Conservation (phyloP, 495 filamentous ascomycete genomes). For the Chaetomium cochliodes region DNA sequence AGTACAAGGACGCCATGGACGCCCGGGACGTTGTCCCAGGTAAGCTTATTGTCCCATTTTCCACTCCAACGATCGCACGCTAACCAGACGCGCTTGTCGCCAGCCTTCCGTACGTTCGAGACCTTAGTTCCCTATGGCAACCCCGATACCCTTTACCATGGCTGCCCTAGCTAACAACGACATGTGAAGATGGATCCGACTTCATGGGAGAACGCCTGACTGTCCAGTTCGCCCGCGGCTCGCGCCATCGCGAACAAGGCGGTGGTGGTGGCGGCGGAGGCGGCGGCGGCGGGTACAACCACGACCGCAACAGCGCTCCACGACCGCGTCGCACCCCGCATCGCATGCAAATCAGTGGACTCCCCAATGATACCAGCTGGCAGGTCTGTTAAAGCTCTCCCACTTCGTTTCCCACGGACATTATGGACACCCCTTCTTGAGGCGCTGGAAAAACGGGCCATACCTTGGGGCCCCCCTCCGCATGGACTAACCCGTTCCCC, state of each 20-base stretch:
- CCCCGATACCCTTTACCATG: constrained; percentile 27
- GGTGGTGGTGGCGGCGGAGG: not conserved
- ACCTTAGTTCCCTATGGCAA: constrained; percentile 30
- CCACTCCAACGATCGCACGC: constrained; percentile 11
- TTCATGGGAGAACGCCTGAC: constrained; percentile 97
- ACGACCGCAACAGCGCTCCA: constrained; percentile 73
- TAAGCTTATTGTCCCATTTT: constrained; percentile 47
- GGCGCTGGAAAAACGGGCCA: constrained; percentile 28
- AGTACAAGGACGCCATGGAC: constrained; percentile 97
- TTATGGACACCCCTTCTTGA: constrained; percentile 34
- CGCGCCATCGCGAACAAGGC: constrained; percentile 73
- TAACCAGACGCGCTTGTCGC: constrained; percentile 30
- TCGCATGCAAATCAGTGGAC: constrained; percentile 96
- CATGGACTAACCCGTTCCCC: constrained; percentile 16
- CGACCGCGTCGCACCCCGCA: constrained; percentile 91
- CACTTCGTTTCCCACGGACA: constrained; percentile 54
- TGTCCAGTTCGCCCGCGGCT: constrained; percentile 95
- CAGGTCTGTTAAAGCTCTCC: constrained; percentile 85
- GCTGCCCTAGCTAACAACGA: constrained; percentile 43
- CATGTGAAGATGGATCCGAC: constrained; percentile 79
- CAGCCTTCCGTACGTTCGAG: constrained; percentile 57
- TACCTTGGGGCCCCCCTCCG: constrained; percentile 14
- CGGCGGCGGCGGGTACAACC: constrained; percentile 52
- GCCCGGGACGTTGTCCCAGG: constrained; percentile 96
- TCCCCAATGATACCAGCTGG: constrained; percentile 98